These are phyloP conservation scores for Aspergillus asperescens DNA, from an alignment of 495 filamentous ascomycete genomes.

Conservation along the genomic window DNA sequence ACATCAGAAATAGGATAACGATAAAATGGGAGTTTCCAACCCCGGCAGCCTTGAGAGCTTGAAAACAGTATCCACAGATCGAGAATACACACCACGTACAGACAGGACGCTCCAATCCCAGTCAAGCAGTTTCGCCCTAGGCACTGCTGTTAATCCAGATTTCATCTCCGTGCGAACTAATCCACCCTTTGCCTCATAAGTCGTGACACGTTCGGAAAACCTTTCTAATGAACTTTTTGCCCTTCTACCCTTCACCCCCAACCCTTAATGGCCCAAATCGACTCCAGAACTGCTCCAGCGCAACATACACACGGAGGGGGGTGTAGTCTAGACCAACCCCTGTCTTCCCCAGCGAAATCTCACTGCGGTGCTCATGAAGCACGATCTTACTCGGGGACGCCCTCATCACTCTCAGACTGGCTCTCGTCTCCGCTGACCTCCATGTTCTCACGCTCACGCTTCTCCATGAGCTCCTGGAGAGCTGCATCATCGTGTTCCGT, in stretches of 20 bases:
- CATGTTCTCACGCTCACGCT: slow-evolving; percentile 94
- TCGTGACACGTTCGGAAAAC: slow-evolving; percentile 36
- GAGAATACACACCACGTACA: slow-evolving; percentile 11
- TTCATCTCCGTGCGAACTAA: slow-evolving; percentile 29
- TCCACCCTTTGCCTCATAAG: slow-evolving; percentile 37
- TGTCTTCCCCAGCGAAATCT: not conserved
- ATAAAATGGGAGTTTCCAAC: slow-evolving; percentile 9
- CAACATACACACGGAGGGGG: not conserved
- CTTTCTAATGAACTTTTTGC: slow-evolving; percentile 34
- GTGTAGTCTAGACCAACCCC: not conserved
- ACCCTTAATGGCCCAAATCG: not conserved
- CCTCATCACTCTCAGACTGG: slow-evolving; percentile 86
- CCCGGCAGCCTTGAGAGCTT: slow-evolving; percentile 10
- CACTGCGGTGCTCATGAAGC: slow-evolving; percentile 12
- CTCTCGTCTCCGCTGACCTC: slow-evolving; percentile 96
- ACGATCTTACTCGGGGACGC: slow-evolving; percentile 42
- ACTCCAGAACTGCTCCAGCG: not conserved
- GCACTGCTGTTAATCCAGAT: slow-evolving; percentile 30
- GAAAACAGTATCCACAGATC: slow-evolving; percentile 12
- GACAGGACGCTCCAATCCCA: slow-evolving; percentile 20
- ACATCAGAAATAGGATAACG: slow-evolving; percentile 35
- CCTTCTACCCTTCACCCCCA: slow-evolving; percentile 20
- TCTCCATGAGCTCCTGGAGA: slow-evolving; percentile 96
- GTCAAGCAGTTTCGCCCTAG: slow-evolving; percentile 4
- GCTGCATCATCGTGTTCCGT: slow-evolving; percentile 98